phyloP scores from a whole-genome alignment of 2,329 filamentous ascomycete genomes.

The Fusarium cyanostomum region DNA sequence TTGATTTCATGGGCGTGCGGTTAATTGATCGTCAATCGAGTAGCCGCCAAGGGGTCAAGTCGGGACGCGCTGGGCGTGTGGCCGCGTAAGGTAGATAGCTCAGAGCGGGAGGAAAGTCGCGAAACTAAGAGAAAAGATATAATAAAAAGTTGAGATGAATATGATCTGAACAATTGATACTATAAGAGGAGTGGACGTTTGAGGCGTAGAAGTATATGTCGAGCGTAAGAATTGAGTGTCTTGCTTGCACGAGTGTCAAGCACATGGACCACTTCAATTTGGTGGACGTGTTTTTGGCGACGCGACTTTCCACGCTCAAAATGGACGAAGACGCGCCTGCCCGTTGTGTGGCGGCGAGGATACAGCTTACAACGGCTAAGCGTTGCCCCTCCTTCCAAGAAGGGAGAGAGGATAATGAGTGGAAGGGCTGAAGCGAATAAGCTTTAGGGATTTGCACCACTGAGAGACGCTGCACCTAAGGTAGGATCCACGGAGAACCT shows the following conservation, averaged over 20 bases:
- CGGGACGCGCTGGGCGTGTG: constrained; percentile 23
- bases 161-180: background rate
- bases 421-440: background rate
- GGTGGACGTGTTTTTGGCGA: constrained; percentile 43
- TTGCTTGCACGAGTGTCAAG: constrained; percentile 19
- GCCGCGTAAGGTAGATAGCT: constrained; percentile 35
- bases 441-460: background rate
- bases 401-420: background rate
- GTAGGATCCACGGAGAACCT: background rate
- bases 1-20: constrained; percentile 41
- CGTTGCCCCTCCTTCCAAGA: constrained; percentile 31
- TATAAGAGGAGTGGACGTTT: background rate
- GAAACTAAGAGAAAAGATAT: background rate
- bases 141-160: background rate
- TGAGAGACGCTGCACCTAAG: background rate
- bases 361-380: background rate
- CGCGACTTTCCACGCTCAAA: constrained; percentile 33
- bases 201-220: constrained; percentile 5
- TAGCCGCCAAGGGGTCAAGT: constrained; percentile 18
- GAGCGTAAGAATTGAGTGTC: constrained; percentile 9
- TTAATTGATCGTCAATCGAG: constrained; percentile 9
- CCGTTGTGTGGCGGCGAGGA: constrained; percentile 7
- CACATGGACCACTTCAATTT: constrained; percentile 39
- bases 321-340: constrained; percentile 37
- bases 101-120: background rate